These are phyloP conservation scores for Epichloe baconii DNA, from an alignment of 2,329 filamentous ascomycete species.

Conservation along the genomic window DNA sequence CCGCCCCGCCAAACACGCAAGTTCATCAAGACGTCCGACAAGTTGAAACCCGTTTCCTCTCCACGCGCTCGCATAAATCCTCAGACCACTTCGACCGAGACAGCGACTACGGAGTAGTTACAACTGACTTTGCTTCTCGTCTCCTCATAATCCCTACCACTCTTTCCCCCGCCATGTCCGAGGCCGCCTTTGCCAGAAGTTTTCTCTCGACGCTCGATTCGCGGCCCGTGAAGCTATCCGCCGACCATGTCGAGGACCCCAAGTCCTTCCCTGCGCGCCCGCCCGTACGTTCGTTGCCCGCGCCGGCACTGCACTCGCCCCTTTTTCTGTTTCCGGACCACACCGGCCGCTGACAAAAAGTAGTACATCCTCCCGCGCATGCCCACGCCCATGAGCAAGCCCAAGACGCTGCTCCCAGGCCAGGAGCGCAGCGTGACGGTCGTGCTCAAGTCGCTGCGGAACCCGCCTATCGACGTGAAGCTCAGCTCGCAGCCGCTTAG, in stretches of 20 bases:
- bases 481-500: conserved; percentile 50
- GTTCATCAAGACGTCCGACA: no score
- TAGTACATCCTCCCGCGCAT: conserved; percentile 64
- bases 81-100: no score
- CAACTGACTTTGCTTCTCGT: no score
- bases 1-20: no score
- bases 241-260: conserved; percentile 83
- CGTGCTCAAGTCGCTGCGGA: conserved; percentile 63
- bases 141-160: no score
- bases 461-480: conserved; percentile 54
- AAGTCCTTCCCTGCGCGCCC: conserved; percentile 61
- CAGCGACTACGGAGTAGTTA: no score
- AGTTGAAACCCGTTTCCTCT: no score
- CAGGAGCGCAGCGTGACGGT: conserved; percentile 42
- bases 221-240: conserved; percentile 66
- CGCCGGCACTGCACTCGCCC: no score
- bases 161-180: conserved; percentile 44
- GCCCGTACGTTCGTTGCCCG: conserved; percentile 41
- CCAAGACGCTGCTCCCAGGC: conserved; percentile 34
- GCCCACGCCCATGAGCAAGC: conserved; percentile 41
- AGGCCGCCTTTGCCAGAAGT: conserved; percentile 69
- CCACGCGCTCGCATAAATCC: no score
- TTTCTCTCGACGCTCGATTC: conserved; percentile 73
- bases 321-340: no score
- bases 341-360: not conserved